Conservation (phyloP, 495 filamentous ascomycete species). For the Aspergillus campestris region DNA sequence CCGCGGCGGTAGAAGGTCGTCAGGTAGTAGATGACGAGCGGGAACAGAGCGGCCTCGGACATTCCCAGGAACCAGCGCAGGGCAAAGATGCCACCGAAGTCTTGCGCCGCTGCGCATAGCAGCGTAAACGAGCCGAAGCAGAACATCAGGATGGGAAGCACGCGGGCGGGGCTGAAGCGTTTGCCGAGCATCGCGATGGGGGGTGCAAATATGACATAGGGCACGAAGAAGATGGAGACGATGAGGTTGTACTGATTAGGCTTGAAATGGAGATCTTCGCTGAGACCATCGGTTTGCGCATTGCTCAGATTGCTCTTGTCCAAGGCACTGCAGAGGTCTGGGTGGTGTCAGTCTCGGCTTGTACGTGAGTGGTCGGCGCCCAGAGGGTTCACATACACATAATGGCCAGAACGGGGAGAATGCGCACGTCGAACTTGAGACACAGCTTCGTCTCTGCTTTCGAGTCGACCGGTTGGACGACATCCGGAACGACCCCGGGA, state of each 20-base stretch:
- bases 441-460: conserved; percentile 54
- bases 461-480: conserved; percentile 31
- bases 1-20: conserved; percentile 65
- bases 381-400: conserved; percentile 43
- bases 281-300: conserved; percentile 56
- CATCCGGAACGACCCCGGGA: conserved; percentile 24
- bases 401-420: conserved; percentile 53
- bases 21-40: conserved; percentile 53
- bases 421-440: conserved; percentile 53
- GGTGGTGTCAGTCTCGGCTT: not conserved
- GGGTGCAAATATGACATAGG: conserved; percentile 63
- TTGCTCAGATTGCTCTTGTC: conserved; percentile 64
- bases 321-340: conserved; percentile 53
- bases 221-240: conserved; percentile 68
- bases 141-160: conserved; percentile 64
- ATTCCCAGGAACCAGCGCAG: conserved; percentile 54
- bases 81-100: conserved; percentile 59
- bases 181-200: conserved; percentile 61
- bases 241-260: conserved; percentile 62
- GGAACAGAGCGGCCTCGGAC: conserved; percentile 67
- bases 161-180: conserved; percentile 52
- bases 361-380: not conserved
- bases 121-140: conserved; percentile 53
- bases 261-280: conserved; percentile 46
- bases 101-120: conserved; percentile 44